Conservation (phyloP, 768 basidiomycete genomes). For the Leccinum subtestaceum region DNA sequence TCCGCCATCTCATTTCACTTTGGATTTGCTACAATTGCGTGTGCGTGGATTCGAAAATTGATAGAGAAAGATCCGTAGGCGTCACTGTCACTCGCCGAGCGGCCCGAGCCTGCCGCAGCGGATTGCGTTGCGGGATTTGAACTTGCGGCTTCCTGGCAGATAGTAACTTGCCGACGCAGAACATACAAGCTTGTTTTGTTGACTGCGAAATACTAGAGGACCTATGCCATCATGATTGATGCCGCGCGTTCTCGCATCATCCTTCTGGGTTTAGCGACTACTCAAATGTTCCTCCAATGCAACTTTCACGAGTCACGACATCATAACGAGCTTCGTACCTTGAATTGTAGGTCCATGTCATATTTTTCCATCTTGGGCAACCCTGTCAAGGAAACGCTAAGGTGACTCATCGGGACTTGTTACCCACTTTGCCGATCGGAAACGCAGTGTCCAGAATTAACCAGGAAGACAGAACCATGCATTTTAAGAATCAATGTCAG, state of each 20-base stretch:
- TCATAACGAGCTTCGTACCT: not conserved
- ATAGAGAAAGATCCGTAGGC: no score
- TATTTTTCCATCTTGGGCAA: not conserved
- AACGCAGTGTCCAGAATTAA: not conserved
- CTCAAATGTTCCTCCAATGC: not conserved
- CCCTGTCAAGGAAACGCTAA: not conserved
- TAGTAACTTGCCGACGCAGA: no score
- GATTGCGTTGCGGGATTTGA: not conserved
- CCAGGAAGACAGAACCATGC: not conserved
- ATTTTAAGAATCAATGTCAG: constrained; percentile 20
- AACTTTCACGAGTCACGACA: not conserved
- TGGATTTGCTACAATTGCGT: no score
- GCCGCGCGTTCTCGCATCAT: not conserved
- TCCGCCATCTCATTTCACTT: no score
- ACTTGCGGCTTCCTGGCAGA: not conserved
- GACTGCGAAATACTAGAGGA: not conserved
- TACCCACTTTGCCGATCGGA: not conserved
- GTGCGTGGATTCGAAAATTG: no score
- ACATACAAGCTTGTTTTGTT: not conserved
- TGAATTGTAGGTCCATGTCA: not conserved
- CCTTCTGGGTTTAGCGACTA: not conserved
- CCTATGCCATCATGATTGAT: not conserved
- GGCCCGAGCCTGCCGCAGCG: not conserved
- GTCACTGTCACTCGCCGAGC: not conserved
- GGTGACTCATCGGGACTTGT: not conserved